phyloP scores from a whole-genome alignment of 1,284 basidiomycete genomes.

The Trichosporon sp. region DNA sequence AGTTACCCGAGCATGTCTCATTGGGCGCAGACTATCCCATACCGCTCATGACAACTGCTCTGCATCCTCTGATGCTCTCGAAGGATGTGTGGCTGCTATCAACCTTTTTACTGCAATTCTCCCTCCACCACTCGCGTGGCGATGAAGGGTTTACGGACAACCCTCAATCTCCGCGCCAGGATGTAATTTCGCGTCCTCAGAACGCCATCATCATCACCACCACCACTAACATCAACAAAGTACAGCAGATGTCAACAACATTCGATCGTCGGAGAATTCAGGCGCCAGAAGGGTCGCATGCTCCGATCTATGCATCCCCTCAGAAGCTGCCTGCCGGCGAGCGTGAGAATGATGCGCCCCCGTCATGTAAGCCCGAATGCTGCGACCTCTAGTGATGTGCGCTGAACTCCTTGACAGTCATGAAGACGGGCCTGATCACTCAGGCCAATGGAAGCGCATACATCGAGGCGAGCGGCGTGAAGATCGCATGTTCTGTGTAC shows the following conservation, averaged over 20 bases:
- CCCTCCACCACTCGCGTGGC: too few relatives aligned
- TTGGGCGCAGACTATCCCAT: too few relatives aligned
- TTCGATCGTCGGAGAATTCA: conserved; percentile 82
- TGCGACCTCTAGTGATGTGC: background rate
- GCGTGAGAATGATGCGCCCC: conserved; percentile 59
- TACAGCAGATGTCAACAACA: conserved; percentile 29
- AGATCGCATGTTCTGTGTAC: conserved; percentile 90
- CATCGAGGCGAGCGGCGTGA: conserved; percentile 75
- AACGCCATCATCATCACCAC: conserved; percentile 2
- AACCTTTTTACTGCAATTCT: too few relatives aligned
- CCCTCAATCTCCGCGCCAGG: background rate
- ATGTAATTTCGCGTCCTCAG: background rate
- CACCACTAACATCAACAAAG: background rate
- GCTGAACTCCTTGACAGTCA: conserved; percentile 54
- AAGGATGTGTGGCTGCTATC: too few relatives aligned
- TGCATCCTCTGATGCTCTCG: too few relatives aligned
- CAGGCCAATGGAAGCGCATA: conserved; percentile 95
- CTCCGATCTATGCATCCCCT: conserved; percentile 55
- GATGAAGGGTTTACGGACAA: conserved; percentile 16
- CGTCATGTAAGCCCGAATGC: conserved; percentile 69
- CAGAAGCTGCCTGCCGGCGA: conserved; percentile 45
- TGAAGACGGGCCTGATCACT: conserved; percentile 79
- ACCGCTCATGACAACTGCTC: too few relatives aligned
- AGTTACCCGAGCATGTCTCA: too few relatives aligned
- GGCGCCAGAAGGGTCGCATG: conserved; percentile 73